These are phyloP conservation scores for Colletotrichum truncatum DNA, from an alignment of 2,329 filamentous ascomycete species.

Conservation along the genomic window DNA sequence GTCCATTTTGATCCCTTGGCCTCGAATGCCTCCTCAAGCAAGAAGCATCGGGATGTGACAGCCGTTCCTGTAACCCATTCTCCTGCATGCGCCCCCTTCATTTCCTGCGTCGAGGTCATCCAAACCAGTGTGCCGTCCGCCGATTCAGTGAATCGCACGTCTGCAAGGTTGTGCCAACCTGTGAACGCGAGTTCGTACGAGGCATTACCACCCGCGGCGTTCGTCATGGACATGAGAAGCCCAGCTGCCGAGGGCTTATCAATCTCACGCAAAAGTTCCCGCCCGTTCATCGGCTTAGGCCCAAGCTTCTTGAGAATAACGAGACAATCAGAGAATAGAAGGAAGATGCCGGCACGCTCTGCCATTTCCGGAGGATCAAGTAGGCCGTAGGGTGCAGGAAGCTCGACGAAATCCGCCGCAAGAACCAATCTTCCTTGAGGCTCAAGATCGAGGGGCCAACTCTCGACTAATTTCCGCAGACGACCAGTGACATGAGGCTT, in stretches of 20 bases:
- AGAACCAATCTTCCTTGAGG: constrained; percentile 82
- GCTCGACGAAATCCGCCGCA: constrained; percentile 81
- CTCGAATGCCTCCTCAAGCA: constrained; percentile 80
- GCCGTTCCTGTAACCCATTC: constrained; percentile 58
- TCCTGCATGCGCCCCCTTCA: constrained; percentile 63
- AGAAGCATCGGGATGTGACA: constrained; percentile 72
- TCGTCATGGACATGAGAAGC: constrained; percentile 70
- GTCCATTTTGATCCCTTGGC: constrained; percentile 78
- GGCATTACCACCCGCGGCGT: constrained; percentile 67
- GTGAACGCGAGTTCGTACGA: constrained; percentile 79
- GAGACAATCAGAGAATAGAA: constrained; percentile 86
- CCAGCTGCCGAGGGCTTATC: constrained; percentile 79
- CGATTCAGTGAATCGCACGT: constrained; percentile 79
- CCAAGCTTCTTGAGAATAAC: constrained; percentile 78
- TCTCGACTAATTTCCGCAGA: constrained; percentile 78
- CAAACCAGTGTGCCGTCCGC: constrained; percentile 71
- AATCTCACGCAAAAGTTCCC: constrained; percentile 83
- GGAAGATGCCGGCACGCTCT: constrained; percentile 73
- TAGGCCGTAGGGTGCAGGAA: constrained; percentile 74
- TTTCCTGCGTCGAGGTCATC: constrained; percentile 71
- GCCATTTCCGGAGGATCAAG: constrained; percentile 48
- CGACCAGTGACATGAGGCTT: constrained; percentile 79
- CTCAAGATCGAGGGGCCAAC: constrained; percentile 78
- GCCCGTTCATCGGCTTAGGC: constrained; percentile 72
- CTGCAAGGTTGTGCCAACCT: constrained; percentile 74